Percentiles rank a stretch among this genome's conserved stretches.
Evolutionary conservation across 345 rosid species (phyloP).

Genomic region (Microcos paniculata): DNA sequence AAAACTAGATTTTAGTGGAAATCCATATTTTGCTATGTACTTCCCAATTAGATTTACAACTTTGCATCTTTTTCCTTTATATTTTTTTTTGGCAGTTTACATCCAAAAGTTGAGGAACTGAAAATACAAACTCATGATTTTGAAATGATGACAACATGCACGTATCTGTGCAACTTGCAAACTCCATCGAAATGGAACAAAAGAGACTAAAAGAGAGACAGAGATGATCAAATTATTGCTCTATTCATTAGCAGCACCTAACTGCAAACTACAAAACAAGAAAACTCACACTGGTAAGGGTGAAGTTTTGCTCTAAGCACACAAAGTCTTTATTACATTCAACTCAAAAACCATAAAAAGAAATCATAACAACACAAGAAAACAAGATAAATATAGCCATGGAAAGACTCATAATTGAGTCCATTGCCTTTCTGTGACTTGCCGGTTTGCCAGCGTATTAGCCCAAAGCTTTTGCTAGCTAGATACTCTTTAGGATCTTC

Average conservation of each 20-base stretch:
- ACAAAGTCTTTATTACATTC: constrained; percentile 11
- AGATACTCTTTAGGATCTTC: background rate
- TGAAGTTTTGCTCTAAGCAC: constrained; percentile 9
- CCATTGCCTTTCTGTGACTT: constrained; percentile 69
- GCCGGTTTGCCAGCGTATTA: constrained; percentile 55
- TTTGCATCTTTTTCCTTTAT: no score
- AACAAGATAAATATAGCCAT: constrained; percentile 28
- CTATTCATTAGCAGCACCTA: constrained; percentile 5
- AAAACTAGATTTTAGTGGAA: background rate
- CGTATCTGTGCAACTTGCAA: background rate
- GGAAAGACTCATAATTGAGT: constrained; percentile 33
- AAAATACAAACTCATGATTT: no score
- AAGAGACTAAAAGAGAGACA: background rate
- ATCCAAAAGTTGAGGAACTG: no score
- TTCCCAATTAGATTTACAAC: no score
- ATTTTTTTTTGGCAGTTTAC: no score
- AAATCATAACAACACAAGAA: background rate
- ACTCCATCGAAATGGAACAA: background rate
- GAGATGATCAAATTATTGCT: constrained; percentile 8
- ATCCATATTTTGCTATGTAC: background rate
- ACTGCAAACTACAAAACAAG: constrained; percentile 11
- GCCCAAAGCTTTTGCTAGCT: constrained; percentile 27
- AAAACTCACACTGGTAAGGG: constrained; percentile 4
- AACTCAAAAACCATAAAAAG: constrained; percentile 10
- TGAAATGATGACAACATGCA: background rate